Evolutionary conservation across 2,329 filamentous ascomycete species (phyloP).

Genomic region (Fusarium euwallaceae): DNA sequence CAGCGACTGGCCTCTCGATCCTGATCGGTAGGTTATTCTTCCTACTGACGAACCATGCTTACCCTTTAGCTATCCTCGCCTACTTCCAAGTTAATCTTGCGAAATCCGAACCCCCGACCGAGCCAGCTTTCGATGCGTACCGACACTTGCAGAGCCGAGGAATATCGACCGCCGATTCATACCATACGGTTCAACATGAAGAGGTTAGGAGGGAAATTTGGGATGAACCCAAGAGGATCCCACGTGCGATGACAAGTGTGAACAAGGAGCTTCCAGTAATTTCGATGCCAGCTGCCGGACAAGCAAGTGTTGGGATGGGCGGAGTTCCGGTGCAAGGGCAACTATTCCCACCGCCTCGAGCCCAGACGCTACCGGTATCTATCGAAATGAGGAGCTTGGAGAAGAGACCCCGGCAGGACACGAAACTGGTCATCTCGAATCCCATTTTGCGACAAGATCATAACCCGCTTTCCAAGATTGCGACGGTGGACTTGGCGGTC

Average conservation of each 20-base stretch:
- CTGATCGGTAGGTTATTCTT: slow-evolving; percentile 58
- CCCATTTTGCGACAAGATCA: slow-evolving; percentile 58
- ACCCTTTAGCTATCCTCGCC: slow-evolving; percentile 51
- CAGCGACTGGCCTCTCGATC: slow-evolving; percentile 63
- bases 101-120: slow-evolving; percentile 7
- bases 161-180: slow-evolving; percentile 57
- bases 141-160: slow-evolving; percentile 34
- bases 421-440: slow-evolving; percentile 63
- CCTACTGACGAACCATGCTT: slow-evolving; percentile 1
- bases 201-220: slow-evolving; percentile 61
- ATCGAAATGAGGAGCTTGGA: slow-evolving; percentile 31
- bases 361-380: slow-evolving; percentile 42
- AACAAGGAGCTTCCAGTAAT: slow-evolving; percentile 54
- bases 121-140: slow-evolving; percentile 22
- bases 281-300: slow-evolving; percentile 53
- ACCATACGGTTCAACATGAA: slow-evolving; percentile 62
- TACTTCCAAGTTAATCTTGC: slow-evolving; percentile 47
- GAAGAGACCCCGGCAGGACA: slow-evolving; percentile 48
- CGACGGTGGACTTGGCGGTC: slow-evolving; percentile 64
- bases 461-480: slow-evolving; percentile 60
- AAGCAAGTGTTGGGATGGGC: slow-evolving; percentile 53
- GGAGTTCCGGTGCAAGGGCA: slow-evolving; percentile 57
- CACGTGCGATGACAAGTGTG: slow-evolving; percentile 18
- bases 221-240: slow-evolving; percentile 41
- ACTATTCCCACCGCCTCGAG: slow-evolving; percentile 58